These are phyloP conservation scores for Penicillium parvum DNA, from an alignment of 495 filamentous ascomycete species.

Conservation along the genomic window DNA sequence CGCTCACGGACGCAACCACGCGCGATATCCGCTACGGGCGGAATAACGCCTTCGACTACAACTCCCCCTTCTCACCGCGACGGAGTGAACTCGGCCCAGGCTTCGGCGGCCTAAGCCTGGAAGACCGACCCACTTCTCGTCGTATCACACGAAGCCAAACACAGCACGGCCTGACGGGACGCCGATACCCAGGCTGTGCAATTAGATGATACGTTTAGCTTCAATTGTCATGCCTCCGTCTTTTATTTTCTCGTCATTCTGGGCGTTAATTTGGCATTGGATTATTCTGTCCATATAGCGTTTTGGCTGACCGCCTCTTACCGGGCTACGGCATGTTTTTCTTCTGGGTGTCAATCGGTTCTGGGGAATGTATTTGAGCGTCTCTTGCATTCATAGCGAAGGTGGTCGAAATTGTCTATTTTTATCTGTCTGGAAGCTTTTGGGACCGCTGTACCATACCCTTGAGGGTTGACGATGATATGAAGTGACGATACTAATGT, in stretches of 20 bases:
- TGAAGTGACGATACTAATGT: slow-evolving; percentile 16
- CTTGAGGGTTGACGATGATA: slow-evolving; percentile 11
- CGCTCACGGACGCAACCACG: slow-evolving; percentile 34
- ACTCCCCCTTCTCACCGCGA: slow-evolving; percentile 27
- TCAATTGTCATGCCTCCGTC: neutral
- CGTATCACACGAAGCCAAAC: slow-evolving; percentile 44
- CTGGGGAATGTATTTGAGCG: neutral
- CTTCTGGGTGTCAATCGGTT: neutral
- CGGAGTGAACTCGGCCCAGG: slow-evolving; percentile 36
- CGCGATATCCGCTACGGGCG: slow-evolving; percentile 39
- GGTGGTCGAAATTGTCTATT: slow-evolving; percentile 7
- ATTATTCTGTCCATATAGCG: neutral
- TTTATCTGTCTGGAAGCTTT: neutral
- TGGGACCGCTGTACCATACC: slow-evolving; percentile 10
- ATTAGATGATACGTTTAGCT: slow-evolving; percentile 2
- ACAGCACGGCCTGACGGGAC: slow-evolving; percentile 18
- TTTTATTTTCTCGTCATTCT: slow-evolving; percentile 1
- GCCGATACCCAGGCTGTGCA: slow-evolving; percentile 2
- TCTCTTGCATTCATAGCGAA: slow-evolving; percentile 12
- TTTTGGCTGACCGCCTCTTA: neutral
- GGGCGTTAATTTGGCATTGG: neutral
- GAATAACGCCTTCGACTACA: slow-evolving; percentile 11
- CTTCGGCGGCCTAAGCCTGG: slow-evolving; percentile 39
- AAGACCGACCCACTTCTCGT: slow-evolving; percentile 32
- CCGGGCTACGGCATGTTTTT: neutral